Conservation (phyloP, 352 stramenopile species). For the Hyaloperonospora brassicae region DNA sequence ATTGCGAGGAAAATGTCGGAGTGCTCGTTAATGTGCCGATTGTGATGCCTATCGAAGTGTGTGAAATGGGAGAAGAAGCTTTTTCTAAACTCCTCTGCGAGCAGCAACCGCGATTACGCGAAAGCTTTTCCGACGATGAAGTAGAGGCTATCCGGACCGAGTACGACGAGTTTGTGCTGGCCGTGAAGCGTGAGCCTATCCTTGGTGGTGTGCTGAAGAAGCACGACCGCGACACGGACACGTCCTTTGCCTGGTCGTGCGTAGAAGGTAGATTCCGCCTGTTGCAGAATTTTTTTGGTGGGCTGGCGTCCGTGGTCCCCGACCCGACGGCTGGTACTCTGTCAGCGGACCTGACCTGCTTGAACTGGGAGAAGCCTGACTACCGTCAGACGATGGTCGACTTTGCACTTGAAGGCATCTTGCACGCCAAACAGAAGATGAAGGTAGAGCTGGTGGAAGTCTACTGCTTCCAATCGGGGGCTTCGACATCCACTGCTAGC, state of each 20-base stretch:
- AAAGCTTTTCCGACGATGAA: slow-evolving; percentile 39
- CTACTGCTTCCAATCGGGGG: slow-evolving; percentile 25
- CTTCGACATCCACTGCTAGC: slow-evolving; percentile 4
- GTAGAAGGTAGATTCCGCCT: slow-evolving; percentile 38
- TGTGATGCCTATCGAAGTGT: slow-evolving; percentile 43
- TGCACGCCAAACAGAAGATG: slow-evolving; percentile 60
- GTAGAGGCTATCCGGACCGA: slow-evolving; percentile 38
- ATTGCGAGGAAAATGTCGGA: slow-evolving; percentile 30
- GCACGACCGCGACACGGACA: slow-evolving; percentile 46
- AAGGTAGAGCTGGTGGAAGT: slow-evolving; percentile 55
- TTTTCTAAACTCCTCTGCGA: slow-evolving; percentile 34
- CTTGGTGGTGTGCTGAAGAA: slow-evolving; percentile 48
- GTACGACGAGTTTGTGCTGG: slow-evolving; percentile 39
- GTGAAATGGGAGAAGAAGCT: slow-evolving; percentile 45
- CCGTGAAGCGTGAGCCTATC: slow-evolving; percentile 41
- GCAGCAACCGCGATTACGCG: slow-evolving; percentile 34
- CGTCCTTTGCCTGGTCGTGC: slow-evolving; percentile 58
- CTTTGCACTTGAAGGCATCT: slow-evolving; percentile 54
- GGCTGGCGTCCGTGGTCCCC: slow-evolving; percentile 37
- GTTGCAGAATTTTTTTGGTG: slow-evolving; percentile 54
- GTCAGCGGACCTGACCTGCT: slow-evolving; percentile 28
- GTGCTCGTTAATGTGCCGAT: slow-evolving; percentile 36
- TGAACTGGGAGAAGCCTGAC: slow-evolving; percentile 65
- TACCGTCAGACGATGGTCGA: slow-evolving; percentile 53
- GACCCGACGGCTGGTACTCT: slow-evolving; percentile 28